Evolutionary conservation across 2,329 filamentous ascomycete species (phyloP).

Genomic region (Colletotrichum costaricense): DNA sequence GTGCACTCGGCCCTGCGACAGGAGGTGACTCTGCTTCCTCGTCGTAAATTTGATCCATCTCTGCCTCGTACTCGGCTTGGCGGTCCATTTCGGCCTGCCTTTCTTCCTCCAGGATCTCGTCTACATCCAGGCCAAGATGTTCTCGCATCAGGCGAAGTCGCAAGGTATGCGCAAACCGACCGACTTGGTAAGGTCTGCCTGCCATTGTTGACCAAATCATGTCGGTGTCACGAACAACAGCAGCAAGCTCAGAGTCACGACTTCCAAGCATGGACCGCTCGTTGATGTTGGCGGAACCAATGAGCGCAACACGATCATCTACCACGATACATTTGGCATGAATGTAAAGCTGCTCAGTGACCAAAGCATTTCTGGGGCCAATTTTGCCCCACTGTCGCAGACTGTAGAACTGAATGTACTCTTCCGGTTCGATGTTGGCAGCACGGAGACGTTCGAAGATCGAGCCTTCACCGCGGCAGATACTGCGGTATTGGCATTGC

Average conservation of each 20-base stretch:
- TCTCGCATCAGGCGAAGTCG: conserved; percentile 96
- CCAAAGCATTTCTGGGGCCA: conserved; percentile 78
- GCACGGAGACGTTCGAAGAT: conserved; percentile 89
- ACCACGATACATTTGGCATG: conserved; percentile 98
- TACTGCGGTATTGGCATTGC: conserved; percentile 96
- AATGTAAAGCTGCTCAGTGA: conserved; percentile 97
- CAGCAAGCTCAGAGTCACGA: conserved; percentile 91
- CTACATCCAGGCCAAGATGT: conserved; percentile 94
- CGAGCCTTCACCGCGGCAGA: conserved; percentile 90
- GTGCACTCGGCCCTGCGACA: conserved; percentile 22
- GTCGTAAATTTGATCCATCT: conserved; percentile 72
- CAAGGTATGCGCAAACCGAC: conserved; percentile 91
- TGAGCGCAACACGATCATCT: conserved; percentile 91
- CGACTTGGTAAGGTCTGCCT: conserved; percentile 88
- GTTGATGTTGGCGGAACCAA: conserved; percentile 98
- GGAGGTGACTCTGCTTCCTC: conserved; percentile 52
- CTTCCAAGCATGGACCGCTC: conserved; percentile 94
- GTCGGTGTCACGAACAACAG: conserved; percentile 91
- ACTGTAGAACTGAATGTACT: conserved; percentile 96
- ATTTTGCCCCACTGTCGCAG: conserved; percentile 93
- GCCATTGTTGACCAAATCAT: conserved; percentile 94
- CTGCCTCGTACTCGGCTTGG: conserved; percentile 63
- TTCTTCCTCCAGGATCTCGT: conserved; percentile 87
- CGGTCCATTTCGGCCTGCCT: conserved; percentile 74
- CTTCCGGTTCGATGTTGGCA: conserved; percentile 87